Evolutionary conservation across 163 green algal species (phyloP).

Genomic region (Chlamydomonas reinhardtii): DNA sequence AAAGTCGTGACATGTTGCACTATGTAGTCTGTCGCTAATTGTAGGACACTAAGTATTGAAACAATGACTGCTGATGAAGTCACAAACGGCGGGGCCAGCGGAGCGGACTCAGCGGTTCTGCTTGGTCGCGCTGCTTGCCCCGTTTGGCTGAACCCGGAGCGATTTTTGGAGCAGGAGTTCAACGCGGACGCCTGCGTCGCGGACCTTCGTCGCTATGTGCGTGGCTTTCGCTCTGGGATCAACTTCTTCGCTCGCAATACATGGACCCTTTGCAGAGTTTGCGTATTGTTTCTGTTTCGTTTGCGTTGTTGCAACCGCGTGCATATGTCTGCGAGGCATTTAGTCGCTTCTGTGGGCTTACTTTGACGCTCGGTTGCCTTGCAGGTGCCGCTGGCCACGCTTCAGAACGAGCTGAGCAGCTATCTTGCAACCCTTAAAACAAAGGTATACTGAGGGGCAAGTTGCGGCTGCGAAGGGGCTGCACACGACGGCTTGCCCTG

Average conservation of each 20-base stretch:
- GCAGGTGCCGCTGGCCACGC: slow-evolving; percentile 90
- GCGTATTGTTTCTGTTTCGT: too few relatives aligned
- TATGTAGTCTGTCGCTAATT: too few relatives aligned
- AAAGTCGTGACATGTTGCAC: too few relatives aligned
- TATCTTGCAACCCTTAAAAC: slow-evolving; percentile 83
- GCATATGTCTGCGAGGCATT: too few relatives aligned
- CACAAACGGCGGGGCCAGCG: too few relatives aligned
- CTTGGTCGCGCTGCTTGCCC: slow-evolving; percentile 16
- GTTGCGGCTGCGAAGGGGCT: too few relatives aligned
- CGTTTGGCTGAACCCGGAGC: slow-evolving; percentile 88
- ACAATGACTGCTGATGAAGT: too few relatives aligned
- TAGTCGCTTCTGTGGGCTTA: neutral
- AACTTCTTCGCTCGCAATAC: too few relatives aligned
- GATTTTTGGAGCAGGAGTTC: slow-evolving; percentile 83
- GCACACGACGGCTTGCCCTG: neutral
- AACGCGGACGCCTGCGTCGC: slow-evolving; percentile 84
- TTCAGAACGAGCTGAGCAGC: slow-evolving; percentile 83
- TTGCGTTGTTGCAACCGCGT: neutral
- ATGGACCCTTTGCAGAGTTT: too few relatives aligned
- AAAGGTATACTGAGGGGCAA: slow-evolving; percentile 62
- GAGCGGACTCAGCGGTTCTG: neutral
- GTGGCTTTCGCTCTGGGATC: neutral
- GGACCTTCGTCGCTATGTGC: slow-evolving; percentile 88
- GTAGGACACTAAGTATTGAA: too few relatives aligned
- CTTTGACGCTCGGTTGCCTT: neutral